Conservation (phyloP, 1,139 yeast genomes). For the Blastobotrys buckinghamii region DNA sequence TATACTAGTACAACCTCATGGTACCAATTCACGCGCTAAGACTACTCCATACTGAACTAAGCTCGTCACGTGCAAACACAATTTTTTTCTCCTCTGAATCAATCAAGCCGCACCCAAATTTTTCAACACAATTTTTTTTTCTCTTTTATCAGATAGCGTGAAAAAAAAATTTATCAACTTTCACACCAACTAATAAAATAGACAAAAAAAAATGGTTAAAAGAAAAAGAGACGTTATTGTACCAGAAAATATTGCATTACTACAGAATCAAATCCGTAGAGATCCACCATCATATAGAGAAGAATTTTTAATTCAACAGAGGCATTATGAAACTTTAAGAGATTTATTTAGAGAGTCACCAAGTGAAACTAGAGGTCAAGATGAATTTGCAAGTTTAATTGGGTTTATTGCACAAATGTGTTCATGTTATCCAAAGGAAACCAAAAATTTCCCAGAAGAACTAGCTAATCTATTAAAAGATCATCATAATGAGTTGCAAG, state of each 20-base stretch:
- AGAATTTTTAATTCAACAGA: conserved; percentile 85
- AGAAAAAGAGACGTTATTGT: conserved; percentile 85
- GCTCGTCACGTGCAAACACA: too few relatives aligned
- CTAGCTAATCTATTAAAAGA: conserved; percentile 58
- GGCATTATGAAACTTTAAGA: conserved; percentile 85
- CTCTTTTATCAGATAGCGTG: not conserved
- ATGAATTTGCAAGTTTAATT: conserved; percentile 74
- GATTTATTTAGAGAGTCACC: conserved; percentile 72
- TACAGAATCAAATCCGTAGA: conserved; percentile 87
- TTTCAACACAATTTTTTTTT: not conserved
- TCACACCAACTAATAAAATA: not conserved
- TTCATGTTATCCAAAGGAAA: conserved; percentile 82
- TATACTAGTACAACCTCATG: too few relatives aligned
- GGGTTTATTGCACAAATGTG: conserved; percentile 93
- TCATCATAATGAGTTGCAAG: conserved; percentile 76
- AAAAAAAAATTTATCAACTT: not conserved
- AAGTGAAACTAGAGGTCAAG: conserved; percentile 41
- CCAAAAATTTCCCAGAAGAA: conserved; percentile 77
- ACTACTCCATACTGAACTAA: too few relatives aligned
- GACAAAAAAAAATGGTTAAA: conserved; percentile 58
- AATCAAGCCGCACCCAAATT: not conserved
- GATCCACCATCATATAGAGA: conserved; percentile 88
- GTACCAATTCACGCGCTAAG: too few relatives aligned
- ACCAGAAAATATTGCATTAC: conserved; percentile 83
- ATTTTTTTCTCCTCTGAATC: too few relatives aligned